Conservation (phyloP, 2,329 filamentous ascomycete species). For the Triangularia verruculosa region DNA sequence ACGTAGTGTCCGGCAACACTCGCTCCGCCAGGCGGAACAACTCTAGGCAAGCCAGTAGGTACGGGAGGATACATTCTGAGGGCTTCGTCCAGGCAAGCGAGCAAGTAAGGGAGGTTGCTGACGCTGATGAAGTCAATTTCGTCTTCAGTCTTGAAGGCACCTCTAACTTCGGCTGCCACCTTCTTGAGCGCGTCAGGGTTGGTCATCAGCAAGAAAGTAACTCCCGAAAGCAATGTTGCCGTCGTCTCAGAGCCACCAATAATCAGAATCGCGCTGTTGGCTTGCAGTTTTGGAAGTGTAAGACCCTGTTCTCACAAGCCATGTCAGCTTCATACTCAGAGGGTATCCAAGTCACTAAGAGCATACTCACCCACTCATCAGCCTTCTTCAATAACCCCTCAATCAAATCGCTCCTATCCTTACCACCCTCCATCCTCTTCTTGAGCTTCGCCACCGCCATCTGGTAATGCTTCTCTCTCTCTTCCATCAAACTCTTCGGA, state of each 20-base stretch:
- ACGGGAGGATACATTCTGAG: slow-evolving; percentile 37
- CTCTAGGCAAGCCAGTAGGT: slow-evolving; percentile 29
- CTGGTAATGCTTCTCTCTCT: slow-evolving; percentile 22
- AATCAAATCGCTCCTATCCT: slow-evolving; percentile 25
- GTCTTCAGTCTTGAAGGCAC: slow-evolving; percentile 36
- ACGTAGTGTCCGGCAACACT: slow-evolving; percentile 33
- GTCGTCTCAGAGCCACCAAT: slow-evolving; percentile 52
- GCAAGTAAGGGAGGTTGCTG: slow-evolving; percentile 32
- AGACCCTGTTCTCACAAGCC: slow-evolving; percentile 17
- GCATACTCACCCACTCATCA: slow-evolving; percentile 26
- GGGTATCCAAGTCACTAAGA: not conserved
- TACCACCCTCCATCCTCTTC: slow-evolving; percentile 21
- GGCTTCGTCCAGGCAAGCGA: slow-evolving; percentile 37
- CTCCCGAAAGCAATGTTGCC: slow-evolving; percentile 42
- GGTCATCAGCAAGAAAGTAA: slow-evolving; percentile 39
- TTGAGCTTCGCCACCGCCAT: slow-evolving; percentile 23
- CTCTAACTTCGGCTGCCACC: slow-evolving; percentile 41
- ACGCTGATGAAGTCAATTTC: slow-evolving; percentile 34
- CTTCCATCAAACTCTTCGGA: slow-evolving; percentile 19
- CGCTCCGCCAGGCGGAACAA: slow-evolving; percentile 34
- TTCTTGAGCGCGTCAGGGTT: slow-evolving; percentile 36
- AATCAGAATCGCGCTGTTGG: slow-evolving; percentile 34
- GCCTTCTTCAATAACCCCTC: slow-evolving; percentile 27
- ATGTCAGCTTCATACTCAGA: not conserved
- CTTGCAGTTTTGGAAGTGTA: slow-evolving; percentile 26